Evolutionary conservation across 177 flowering plant species (phyloP).

Genomic region (Vitis hybrid): DNA sequence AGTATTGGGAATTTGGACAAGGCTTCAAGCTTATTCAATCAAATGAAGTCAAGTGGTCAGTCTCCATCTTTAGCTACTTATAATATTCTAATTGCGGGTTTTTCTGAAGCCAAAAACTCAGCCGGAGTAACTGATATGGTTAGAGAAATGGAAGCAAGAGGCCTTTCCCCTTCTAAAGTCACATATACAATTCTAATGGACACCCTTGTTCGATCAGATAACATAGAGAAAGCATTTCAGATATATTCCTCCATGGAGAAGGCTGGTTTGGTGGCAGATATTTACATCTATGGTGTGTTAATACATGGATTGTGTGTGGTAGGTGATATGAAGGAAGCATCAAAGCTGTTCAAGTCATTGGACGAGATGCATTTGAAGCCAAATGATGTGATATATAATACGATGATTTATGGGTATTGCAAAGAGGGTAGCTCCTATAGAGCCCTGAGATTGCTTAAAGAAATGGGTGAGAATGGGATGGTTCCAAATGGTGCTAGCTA

Average conservation of each 20-base stretch:
- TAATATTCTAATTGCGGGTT: slow-evolving; percentile 56
- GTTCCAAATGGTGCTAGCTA: slow-evolving; percentile 71
- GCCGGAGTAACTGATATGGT: slow-evolving; percentile 31
- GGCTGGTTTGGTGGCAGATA: slow-evolving; percentile 54
- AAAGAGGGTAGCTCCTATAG: slow-evolving; percentile 71
- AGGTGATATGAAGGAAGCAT: slow-evolving; percentile 75
- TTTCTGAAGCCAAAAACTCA: slow-evolving; percentile 42
- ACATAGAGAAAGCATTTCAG: slow-evolving; percentile 62
- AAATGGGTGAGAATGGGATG: slow-evolving; percentile 60
- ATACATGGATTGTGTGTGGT: slow-evolving; percentile 59
- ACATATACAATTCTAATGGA: slow-evolving; percentile 66
- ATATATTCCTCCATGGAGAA: slow-evolving; percentile 54
- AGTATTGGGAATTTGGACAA: slow-evolving; percentile 43
- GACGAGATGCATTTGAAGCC: slow-evolving; percentile 45
- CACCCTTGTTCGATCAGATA: slow-evolving; percentile 39
- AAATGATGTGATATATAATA: slow-evolving; percentile 66
- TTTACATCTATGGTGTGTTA: slow-evolving; percentile 54
- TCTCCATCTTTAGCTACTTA: slow-evolving; percentile 63
- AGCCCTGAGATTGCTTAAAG: slow-evolving; percentile 56
- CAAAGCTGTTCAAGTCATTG: slow-evolving; percentile 52
- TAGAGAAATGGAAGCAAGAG: slow-evolving; percentile 72
- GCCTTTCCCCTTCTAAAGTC: slow-evolving; percentile 50
- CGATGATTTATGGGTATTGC: slow-evolving; percentile 63
- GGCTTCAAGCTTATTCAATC: slow-evolving; percentile 40
- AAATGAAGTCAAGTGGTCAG: slow-evolving; percentile 47